phyloP scores from a whole-genome alignment of 768 basidiomycete genomes.

The Russula sp. region DNA sequence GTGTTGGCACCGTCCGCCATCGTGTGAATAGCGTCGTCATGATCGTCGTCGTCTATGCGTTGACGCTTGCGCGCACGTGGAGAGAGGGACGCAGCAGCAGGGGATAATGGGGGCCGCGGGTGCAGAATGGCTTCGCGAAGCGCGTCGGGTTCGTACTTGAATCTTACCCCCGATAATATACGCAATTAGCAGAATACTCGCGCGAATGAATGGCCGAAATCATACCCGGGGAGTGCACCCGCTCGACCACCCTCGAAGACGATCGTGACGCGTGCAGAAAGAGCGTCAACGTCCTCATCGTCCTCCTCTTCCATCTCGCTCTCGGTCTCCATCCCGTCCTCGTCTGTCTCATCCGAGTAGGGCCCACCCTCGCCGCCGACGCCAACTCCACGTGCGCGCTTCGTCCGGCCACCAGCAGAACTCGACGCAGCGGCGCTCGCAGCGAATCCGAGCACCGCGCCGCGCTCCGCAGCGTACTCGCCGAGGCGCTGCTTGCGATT shows the following conservation, averaged over 20 bases:
- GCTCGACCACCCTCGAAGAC: slow-evolving; percentile 18
- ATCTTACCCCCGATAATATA: slow-evolving; percentile 24
- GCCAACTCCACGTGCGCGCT: slow-evolving; percentile 14
- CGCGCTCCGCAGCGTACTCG: slow-evolving; percentile 60
- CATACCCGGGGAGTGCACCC: slow-evolving; percentile 19
- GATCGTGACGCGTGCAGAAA: slow-evolving; percentile 20
- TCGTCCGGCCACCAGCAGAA: slow-evolving; percentile 14
- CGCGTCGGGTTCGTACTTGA: slow-evolving; percentile 30
- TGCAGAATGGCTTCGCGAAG: slow-evolving; percentile 28
- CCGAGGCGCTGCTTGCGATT: slow-evolving; percentile 61
- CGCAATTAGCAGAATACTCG: neutral
- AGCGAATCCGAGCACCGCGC: slow-evolving; percentile 36
- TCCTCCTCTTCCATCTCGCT: slow-evolving; percentile 17
- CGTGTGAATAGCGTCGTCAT: slow-evolving; percentile 5
- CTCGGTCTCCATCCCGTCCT: slow-evolving; percentile 6
- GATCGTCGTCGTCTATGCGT: slow-evolving; percentile 8
- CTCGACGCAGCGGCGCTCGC: slow-evolving; percentile 14
- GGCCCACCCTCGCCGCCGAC: slow-evolving; percentile 4
- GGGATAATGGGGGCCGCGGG: neutral
- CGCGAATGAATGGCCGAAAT: neutral
- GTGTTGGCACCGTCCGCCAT: neutral
- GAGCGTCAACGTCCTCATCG: slow-evolving; percentile 17
- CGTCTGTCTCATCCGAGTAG: slow-evolving; percentile 14
- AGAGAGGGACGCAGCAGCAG: neutral
- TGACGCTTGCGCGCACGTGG: slow-evolving; percentile 23